Evolutionary conservation across 202 grass and related monocot genomes (phyloP).

Genomic region (Panicum virgatum): DNA sequence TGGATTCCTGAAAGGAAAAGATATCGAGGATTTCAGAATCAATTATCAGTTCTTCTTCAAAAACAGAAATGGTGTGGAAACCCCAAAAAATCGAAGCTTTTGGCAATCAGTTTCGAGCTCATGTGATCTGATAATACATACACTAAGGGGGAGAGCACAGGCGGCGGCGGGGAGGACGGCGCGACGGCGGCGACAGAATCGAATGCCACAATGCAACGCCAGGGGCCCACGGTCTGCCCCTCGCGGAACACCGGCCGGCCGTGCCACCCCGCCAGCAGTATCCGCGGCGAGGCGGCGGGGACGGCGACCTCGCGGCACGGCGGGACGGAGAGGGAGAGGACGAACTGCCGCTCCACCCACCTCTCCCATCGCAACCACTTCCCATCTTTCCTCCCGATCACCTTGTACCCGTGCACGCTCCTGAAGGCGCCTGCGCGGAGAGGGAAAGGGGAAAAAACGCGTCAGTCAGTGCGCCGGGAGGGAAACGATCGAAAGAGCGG

Average conservation of each 20-base stretch:
- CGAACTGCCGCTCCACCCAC: slow-evolving; percentile 67
- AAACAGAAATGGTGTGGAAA: background rate
- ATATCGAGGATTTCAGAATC: slow-evolving; percentile 17
- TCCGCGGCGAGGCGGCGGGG: slow-evolving; percentile 29
- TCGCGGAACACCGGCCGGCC: slow-evolving; percentile 47
- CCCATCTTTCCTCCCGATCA: slow-evolving; percentile 27
- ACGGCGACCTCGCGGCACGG: slow-evolving; percentile 38
- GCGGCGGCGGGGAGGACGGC: slow-evolving; percentile 39
- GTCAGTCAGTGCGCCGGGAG: slow-evolving; percentile 3
- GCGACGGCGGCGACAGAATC: slow-evolving; percentile 39
- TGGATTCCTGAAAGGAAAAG: slow-evolving; percentile 55
- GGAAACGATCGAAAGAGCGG: background rate
- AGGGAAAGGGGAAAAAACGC: background rate
- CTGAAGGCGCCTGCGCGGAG: slow-evolving; percentile 45
- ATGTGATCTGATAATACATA: slow-evolving; percentile 18
- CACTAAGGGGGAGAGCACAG: slow-evolving; percentile 39
- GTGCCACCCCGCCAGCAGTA: slow-evolving; percentile 22
- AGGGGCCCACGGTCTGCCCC: slow-evolving; percentile 42
- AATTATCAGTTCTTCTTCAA: background rate
- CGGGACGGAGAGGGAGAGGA: slow-evolving; percentile 43
- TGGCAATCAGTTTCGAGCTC: background rate
- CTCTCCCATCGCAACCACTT: slow-evolving; percentile 24
- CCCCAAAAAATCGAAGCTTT: background rate
- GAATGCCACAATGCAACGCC: slow-evolving; percentile 65
- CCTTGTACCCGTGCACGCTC: slow-evolving; percentile 70